phyloP scores from a whole-genome alignment of 1,284 basidiomycete genomes.

The Xerocomus amazonicus region DNA sequence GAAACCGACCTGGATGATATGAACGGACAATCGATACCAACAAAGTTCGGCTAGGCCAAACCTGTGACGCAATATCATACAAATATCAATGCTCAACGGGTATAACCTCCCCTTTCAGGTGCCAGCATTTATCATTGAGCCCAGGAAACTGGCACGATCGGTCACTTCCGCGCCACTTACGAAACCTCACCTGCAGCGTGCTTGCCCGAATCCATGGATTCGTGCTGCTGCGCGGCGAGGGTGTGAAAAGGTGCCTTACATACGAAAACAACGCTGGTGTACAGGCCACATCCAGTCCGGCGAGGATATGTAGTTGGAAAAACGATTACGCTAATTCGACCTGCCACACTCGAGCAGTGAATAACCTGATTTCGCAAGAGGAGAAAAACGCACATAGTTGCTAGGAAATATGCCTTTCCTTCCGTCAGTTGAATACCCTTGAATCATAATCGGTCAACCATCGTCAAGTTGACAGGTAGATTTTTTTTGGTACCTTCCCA shows the following conservation, averaged over 20 bases:
- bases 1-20: slow-evolving; percentile 5
- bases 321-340: slow-evolving; percentile 27
- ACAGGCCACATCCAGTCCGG: slow-evolving; percentile 9
- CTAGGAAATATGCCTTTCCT: slow-evolving; percentile 78
- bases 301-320: background rate
- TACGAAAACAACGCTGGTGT: slow-evolving; percentile 21
- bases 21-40: slow-evolving; percentile 7
- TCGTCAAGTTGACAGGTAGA: slow-evolving; percentile 11
- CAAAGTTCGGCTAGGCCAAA: slow-evolving; percentile 18
- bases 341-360: slow-evolving; percentile 20
- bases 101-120: slow-evolving; percentile 16
- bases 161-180: slow-evolving; percentile 34
- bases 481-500: slow-evolving; percentile 62
- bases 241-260: slow-evolving; percentile 25
- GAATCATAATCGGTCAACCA: slow-evolving; percentile 26
- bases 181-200: slow-evolving; percentile 24
- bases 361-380: slow-evolving; percentile 13
- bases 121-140: slow-evolving; percentile 14
- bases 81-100: slow-evolving; percentile 12
- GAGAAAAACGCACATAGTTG: slow-evolving; percentile 64
- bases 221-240: slow-evolving; percentile 17
- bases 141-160: slow-evolving; percentile 16
- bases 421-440: slow-evolving; percentile 59
- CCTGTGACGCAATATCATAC: slow-evolving; percentile 25
- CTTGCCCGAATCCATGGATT: slow-evolving; percentile 13